Evolutionary conservation across 257 asterid species (phyloP).

Genomic region (Solanum bukasovii): DNA sequence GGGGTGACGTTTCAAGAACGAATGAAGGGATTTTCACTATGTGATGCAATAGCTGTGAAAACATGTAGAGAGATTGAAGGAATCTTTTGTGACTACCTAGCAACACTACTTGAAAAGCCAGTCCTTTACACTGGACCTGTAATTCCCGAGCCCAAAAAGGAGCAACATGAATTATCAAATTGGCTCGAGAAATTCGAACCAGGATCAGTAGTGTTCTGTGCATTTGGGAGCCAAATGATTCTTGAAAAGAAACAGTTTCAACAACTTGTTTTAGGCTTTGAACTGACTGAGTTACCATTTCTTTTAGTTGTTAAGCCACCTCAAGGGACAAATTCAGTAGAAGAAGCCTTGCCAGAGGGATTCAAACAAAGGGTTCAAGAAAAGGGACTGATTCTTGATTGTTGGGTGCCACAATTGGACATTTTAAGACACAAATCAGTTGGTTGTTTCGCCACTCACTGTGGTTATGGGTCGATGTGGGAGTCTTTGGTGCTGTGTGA

Average conservation of each 20-base stretch:
- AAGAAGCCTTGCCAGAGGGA: conserved; percentile 6
- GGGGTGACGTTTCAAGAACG: too few species aligned
- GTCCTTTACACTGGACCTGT: conserved; percentile 13
- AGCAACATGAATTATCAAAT: not conserved
- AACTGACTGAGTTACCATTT: not conserved
- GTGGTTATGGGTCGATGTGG: not conserved
- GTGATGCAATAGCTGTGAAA: too few species aligned
- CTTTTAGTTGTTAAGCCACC: not conserved
- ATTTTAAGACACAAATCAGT: not conserved
- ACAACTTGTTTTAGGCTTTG: conserved; percentile 4
- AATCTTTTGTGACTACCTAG: too few species aligned
- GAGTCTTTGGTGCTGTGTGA: not conserved
- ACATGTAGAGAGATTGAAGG: too few species aligned
- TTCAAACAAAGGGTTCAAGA: not conserved
- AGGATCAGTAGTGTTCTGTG: too few species aligned
- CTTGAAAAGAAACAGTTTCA: conserved; percentile 5
- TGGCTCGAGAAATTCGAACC: not conserved
- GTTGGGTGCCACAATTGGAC: conserved; percentile 1
- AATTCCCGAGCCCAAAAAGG: not conserved
- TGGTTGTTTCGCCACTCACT: conserved; percentile 8
- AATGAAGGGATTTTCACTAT: too few species aligned
- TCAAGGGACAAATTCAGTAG: not conserved
- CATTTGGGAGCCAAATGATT: too few species aligned
- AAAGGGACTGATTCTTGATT: not conserved
- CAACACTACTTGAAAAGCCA: not conserved